Evolutionary conservation across 116 monocot species (phyloP), one percentile per base, ranked within the genome.

Genomic region (Iris pallida): DNA sequence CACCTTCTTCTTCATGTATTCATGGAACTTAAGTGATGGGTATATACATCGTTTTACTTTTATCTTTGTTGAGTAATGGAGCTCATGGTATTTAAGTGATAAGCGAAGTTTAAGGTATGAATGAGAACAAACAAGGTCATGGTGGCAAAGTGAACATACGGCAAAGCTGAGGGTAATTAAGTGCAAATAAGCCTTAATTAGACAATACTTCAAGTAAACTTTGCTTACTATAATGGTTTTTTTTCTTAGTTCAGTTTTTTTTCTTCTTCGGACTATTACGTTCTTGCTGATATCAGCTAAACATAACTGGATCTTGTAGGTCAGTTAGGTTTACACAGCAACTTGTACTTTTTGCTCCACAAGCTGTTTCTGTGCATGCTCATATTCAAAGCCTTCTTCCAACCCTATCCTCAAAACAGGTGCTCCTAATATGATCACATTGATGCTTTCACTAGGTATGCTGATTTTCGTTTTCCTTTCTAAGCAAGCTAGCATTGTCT

Each of bases 271-370:
- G 30, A 1, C 30, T 30, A 30, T 30, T 30, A 30, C 0, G 30
- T 30, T 30, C 30, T 30, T 30, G 30, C 30, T 30, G 30, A 30
- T 30, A 30, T 30, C 30, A 30, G 30, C 30, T 30, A 30, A 30
- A 30, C 30, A 1, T 30, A 30, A 30, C 30, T 30, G 30, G 4
- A 62, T 78, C 13, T 82, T 83, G 49, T 81, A 97, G 97, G 71
- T 90, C 87, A 16, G 92, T 93, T 45, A 83, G 98, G 69, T 98
- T 98, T 68, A 90, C 98, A 10, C 98, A 98, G 65, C 98, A 98
- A 61, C 92, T 98, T 60, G 98, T 93, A 72, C 87, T 98, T 68
- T 97, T 98, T 85, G 98, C 98, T 45, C 93, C 98, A 58, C 92
- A 90, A 86, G 98, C 98, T 83, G 88, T 88, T 73, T 85, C 98